These are phyloP conservation scores for Pseudogymnoascus sp. DNA, from an alignment of 2,329 filamentous ascomycete genomes.

Conservation along the genomic window DNA sequence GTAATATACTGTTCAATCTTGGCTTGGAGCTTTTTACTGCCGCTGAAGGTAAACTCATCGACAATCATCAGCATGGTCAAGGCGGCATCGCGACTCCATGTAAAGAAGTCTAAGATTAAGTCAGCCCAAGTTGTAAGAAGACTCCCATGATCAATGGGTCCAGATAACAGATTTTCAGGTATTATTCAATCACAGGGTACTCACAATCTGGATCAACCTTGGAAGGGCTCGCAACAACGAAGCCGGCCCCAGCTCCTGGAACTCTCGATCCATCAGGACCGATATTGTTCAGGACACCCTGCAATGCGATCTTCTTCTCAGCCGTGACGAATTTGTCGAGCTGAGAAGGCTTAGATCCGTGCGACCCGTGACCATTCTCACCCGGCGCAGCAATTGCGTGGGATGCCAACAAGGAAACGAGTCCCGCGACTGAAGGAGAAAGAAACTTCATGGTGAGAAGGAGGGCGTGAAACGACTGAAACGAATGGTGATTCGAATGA, in stretches of 20 bases:
- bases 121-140: background rate
- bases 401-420: constrained; percentile 5
- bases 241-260: constrained; percentile 38
- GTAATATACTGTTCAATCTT: constrained; percentile 59
- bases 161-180: background rate
- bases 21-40: constrained; percentile 41
- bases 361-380: background rate
- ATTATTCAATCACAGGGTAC: background rate
- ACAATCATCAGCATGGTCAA: constrained; percentile 61
- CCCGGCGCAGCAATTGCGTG: constrained; percentile 12
- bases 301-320: constrained; percentile 39
- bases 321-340: constrained; percentile 32
- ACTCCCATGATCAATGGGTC: background rate
- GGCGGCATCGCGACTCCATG: constrained; percentile 69
- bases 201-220: constrained; percentile 47
- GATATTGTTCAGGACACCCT: constrained; percentile 47
- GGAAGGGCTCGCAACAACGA: constrained; percentile 51
- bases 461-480: background rate
- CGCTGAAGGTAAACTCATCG: constrained; percentile 47
- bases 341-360: constrained; percentile 11
- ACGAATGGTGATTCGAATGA: background rate
- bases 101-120: constrained; percentile 55
- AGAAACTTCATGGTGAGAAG: background rate
- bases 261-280: constrained; percentile 41
- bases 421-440: background rate